Base-by-base conservation (phyloP, 2,329 filamentous ascomycete species). In the Thielaviopsis ethacetica region DNA sequence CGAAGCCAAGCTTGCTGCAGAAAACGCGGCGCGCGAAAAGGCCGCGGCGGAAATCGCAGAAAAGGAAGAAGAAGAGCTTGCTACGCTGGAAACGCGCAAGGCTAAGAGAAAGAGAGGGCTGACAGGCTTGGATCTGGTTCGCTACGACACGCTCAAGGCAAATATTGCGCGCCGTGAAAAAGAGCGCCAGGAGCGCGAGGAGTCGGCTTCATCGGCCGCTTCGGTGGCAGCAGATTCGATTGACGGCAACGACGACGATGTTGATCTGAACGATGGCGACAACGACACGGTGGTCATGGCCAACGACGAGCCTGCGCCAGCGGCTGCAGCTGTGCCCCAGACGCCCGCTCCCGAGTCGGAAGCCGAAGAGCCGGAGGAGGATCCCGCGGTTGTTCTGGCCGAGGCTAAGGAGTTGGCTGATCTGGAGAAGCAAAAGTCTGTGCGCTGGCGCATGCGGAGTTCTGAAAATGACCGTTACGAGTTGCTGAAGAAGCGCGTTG, bases 221-320 rank as follows among this genome's bases (percentile, higher is more conserved):
- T 61, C 59, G 0, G 56, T 24, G 21, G 52, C 56, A 3, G 58
- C 58, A 22, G 52, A 47, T 41, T 60, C 58, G 4, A 49, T 60
- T 44, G 38, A 55, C 38, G 56, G 49, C 13, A 47, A 50, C 22
- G 51, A 47, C n/a, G 22, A 53, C 13, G 59, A 59, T 56, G 59
- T 52, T 30, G 59, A 61, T 53, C 55, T 49, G 3, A 57, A 58
- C 19, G 59, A 61, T 38, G 59, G 57, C 22, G 59, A 60, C 30
- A 61, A 61, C 24, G 59, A 59, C 22, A 61, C 59, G 21, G 59
- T 60, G 3, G 49, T 61, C 24, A 61, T 61, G 53, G 56, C 56
- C 47, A 61, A 61, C 21, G 56, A 61, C 15, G 53, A 61, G 21
- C 47, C 56, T 10, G 53, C 55, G 17, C 27, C 59, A 7, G 26